Evolutionary conservation across 179 eudicot species (phyloP), one percentile per base, ranked within the genome.

Genomic region (Amaranthus tricolor): DNA sequence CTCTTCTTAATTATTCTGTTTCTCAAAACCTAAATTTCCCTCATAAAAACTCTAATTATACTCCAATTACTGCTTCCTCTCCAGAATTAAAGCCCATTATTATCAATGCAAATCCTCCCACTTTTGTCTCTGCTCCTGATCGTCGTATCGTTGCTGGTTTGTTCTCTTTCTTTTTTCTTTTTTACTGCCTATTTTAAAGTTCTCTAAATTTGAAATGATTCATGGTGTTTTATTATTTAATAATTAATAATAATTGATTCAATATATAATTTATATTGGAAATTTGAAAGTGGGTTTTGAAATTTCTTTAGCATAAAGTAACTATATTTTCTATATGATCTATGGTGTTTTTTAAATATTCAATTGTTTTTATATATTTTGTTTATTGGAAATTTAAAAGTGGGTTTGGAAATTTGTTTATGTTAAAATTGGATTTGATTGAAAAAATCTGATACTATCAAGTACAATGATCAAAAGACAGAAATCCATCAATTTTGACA

Each of bases 101-200:
- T 0, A 88, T 87, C 5, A 62, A 64, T 54, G 99, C 95, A 0
- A 80, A 88, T 70, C 99, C 99, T 50, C 95, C 97, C 62, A 89
- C 97, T 57, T 89, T 86, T 53, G 97, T 94, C 74, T 89, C 97
- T 55, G 96, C 96, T 76, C 93, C 96, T 19, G 89, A 87, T 71
- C 96, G 97, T 69, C 94, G 97, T 57, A 88, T 94, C 44, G 85
- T 94, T 5, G 98, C 98, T 6, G 96, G 98, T 92, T 55, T 53
- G 81, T 70, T 74, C 62, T 50, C 21, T 50, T 43, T 60, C 3
- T 6, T 51, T 7, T 44, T 7, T 52, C 24, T 24, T 58, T 49
- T 14, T 9, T 5, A 13, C 0, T 66, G 20, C 5, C 19, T 8
- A 24, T 21, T n/a, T 53, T 24, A 17, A 55, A 50, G 15, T 56